These are phyloP conservation scores for Crithidia brevicula DNA, from an alignment of 208 protist genomes.

Conservation along the genomic window DNA sequence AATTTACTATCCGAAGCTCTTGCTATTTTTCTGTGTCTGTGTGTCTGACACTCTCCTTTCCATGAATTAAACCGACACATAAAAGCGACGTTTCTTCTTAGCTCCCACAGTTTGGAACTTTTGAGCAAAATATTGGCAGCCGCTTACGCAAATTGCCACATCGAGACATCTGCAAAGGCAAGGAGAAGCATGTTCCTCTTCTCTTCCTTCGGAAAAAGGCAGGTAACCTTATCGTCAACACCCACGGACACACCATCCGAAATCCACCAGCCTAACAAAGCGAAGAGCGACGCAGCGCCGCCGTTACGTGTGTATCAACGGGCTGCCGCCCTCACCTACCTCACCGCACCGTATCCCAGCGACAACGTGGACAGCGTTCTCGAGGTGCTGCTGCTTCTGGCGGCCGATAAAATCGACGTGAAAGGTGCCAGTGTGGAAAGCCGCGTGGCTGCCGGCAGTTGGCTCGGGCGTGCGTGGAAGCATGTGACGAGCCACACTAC, in stretches of 20 bases:
- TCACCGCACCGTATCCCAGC: slow-evolving; percentile 49
- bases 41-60: no score
- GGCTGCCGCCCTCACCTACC: slow-evolving; percentile 59
- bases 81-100: no score
- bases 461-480: slow-evolving; percentile 39
- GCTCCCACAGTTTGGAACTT: no score
- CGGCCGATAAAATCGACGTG: slow-evolving; percentile 13
- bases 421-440: slow-evolving; percentile 7
- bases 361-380: slow-evolving; percentile 35
- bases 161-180: no score
- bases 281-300: slow-evolving; percentile 3
- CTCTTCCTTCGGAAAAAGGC: not conserved
- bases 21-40: no score
- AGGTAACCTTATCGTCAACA: not conserved
- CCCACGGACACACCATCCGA: not conserved
- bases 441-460: not conserved
- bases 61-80: no score
- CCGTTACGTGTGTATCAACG: slow-evolving; percentile 23
- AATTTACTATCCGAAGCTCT: no score
- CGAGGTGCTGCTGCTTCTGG: slow-evolving; percentile 31
- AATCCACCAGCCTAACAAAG: no score
- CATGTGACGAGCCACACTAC: slow-evolving; percentile 24
- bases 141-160: no score
- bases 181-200: slow-evolving; percentile 7
- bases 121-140: no score